Evolutionary conservation across 2,329 filamentous ascomycete species (phyloP), one percentile per base, ranked within the genome.

Genomic region (Alternaria sp.): DNA sequence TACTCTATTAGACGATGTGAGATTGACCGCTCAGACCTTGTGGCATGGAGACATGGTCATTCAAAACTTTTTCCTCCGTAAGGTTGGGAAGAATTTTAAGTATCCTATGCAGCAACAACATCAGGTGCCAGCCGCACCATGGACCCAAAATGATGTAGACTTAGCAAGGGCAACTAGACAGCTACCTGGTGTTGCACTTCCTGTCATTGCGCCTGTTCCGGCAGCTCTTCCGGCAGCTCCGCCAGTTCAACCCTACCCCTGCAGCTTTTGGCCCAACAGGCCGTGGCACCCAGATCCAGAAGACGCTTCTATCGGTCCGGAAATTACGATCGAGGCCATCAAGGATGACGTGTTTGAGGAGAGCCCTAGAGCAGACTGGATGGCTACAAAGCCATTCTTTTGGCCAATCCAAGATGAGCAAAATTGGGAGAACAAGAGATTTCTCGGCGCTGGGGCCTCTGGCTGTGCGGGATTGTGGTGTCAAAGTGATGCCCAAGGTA

Each of bases 381-480:
- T 25, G 28, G 12, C 23, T 13, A 46, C 36, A 8, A 15, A 46
- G 8, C 36, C 49, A 23, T 23, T 46, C 43, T 25, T 51, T 36
- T 56, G 54, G 46, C 59, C 46, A 10, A 8, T 17, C 6, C 30
- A 13, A 11, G 25, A 52, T 13, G 45, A 46, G 23, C 11, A 44
- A 4, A n/a, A 26, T 4, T 67, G 62, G 60, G 7, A 45, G 17
- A 63, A 61, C 6, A 56, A 26, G 6, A 57, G 40, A 11, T 57
- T 50, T 23, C 45, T 69, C 3, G 67, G 62, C 9, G 12, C 30
- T 5, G 65, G 67, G 4, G 6, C 40, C 4, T 64, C 50, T 30
- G 40, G 54, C 23, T 45, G 12, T 15, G 40, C 25, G 19, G 23
- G 40, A 19, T 25, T 70, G 12, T 65, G 62, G 61, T 58, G 58